These are phyloP conservation scores for Puccinia triticina DNA, from an alignment of 1,284 basidiomycete genomes.

Conservation along the genomic window DNA sequence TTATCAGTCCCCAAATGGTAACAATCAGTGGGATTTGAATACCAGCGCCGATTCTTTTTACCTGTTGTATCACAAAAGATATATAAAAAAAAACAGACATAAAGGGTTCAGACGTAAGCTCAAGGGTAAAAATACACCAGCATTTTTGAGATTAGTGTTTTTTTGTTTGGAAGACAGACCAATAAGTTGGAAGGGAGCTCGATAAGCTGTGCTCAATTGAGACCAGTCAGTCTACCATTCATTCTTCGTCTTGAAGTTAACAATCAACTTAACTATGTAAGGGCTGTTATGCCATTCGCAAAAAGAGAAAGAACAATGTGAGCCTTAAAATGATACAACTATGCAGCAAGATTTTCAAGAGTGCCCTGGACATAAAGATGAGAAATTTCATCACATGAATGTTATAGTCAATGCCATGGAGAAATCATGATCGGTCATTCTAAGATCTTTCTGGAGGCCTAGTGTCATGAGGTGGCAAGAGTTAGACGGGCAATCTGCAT, in stretches of 20 bases:
- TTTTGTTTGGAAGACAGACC: not conserved
- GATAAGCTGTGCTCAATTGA: not conserved
- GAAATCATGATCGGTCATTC: conserved; percentile 21
- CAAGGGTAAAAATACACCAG: not conserved
- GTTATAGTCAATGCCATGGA: conserved; percentile 3
- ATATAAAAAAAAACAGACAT: not conserved
- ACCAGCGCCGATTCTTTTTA: not conserved
- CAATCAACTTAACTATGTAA: not conserved
- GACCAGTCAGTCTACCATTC: not conserved
- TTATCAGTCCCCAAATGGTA: not conserved
- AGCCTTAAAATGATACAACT: not conserved
- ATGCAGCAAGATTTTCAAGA: no score
- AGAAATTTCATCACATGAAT: conserved; percentile 3
- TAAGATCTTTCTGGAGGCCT: conserved; percentile 28
- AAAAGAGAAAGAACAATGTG: not conserved
- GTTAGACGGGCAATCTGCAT: no score
- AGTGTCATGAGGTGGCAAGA: no score
- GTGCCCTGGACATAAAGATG: not conserved
- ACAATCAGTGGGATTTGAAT: not conserved
- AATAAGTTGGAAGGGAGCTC: not conserved
- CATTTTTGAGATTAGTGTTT: not conserved
- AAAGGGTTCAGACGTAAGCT: not conserved
- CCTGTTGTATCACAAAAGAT: no score
- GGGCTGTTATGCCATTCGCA: not conserved
- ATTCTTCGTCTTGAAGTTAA: not conserved